These are phyloP conservation scores for Xylaria scruposa DNA, from an alignment of 495 filamentous ascomycete species.

Conservation along the genomic window DNA sequence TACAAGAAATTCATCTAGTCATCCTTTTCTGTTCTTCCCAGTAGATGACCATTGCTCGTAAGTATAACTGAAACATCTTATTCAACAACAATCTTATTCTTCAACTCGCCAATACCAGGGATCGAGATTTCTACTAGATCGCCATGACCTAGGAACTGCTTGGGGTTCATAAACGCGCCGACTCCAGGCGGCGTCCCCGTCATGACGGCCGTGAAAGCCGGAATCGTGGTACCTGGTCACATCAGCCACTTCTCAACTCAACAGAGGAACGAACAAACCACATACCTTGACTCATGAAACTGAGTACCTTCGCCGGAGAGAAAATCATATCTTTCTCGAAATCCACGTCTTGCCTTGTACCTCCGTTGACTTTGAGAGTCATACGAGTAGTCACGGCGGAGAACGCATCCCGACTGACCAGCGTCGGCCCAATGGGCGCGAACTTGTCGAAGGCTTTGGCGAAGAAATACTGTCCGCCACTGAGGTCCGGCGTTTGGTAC, in stretches of 20 bases:
- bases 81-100: constrained; percentile 45
- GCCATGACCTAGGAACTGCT: constrained; percentile 47
- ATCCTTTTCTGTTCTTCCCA: background rate
- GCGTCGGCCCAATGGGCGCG: constrained; percentile 52
- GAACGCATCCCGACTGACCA: constrained; percentile 38
- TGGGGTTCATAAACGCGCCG: constrained; percentile 44
- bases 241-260: background rate
- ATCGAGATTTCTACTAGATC: constrained; percentile 47
- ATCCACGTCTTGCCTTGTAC: constrained; percentile 44
- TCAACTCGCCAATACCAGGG: constrained; percentile 39
- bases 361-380: constrained; percentile 49
- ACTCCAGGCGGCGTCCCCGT: constrained; percentile 52
- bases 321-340: constrained; percentile 47
- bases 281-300: constrained; percentile 43
- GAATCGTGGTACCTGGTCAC: constrained; percentile 39
- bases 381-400: constrained; percentile 9
- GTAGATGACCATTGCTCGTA: background rate
- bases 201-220: constrained; percentile 47
- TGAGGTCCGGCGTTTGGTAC: constrained; percentile 46
- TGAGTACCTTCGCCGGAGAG: constrained; percentile 34
- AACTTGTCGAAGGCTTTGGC: constrained; percentile 58
- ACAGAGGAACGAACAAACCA: background rate
- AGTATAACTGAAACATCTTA: constrained; percentile 18
- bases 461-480: constrained; percentile 52
- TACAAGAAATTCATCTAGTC: background rate